Percentiles rank a stretch among this genome's conserved stretches.
Conservation (phyloP, 768 basidiomycete genomes). For the Albatrellus ellisii region DNA sequence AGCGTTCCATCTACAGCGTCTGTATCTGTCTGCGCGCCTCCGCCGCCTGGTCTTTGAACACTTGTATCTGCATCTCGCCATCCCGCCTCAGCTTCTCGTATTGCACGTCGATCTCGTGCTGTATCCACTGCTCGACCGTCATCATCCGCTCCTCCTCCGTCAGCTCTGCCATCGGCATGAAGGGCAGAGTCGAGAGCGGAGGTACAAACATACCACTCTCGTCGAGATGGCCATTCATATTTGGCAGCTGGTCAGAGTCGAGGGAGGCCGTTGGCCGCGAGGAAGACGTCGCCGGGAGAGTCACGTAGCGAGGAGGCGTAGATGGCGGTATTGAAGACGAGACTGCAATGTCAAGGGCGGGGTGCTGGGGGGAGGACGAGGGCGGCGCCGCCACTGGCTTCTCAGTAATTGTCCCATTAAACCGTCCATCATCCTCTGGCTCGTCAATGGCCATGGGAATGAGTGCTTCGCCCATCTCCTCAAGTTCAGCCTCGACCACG, state of each 20-base stretch:
- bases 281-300: constrained; percentile 7
- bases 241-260: constrained; percentile 5
- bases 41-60: constrained; percentile 32
- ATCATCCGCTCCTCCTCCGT: constrained; percentile 58
- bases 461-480: no score
- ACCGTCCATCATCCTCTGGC: neutral
- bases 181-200: constrained; percentile 15
- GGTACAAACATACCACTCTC: constrained; percentile 15
- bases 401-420: neutral
- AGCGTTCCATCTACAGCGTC: constrained; percentile 11
- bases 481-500: neutral
- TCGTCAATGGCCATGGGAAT: neutral
- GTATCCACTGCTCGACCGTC: constrained; percentile 79
- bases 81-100: constrained; percentile 44
- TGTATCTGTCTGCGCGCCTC: constrained; percentile 23
- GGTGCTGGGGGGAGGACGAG: neutral
- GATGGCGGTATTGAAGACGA: neutral
- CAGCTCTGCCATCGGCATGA: constrained; percentile 21
- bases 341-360: neutral
- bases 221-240: constrained; percentile 6
- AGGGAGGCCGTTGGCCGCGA: constrained; percentile 8
- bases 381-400: neutral
- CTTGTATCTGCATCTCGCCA: constrained; percentile 34
- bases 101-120: constrained; percentile 59
- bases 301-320: neutral